These are phyloP conservation scores for Camellia japonica DNA, from an alignment of 148 eudicot species.

Conservation along the genomic window DNA sequence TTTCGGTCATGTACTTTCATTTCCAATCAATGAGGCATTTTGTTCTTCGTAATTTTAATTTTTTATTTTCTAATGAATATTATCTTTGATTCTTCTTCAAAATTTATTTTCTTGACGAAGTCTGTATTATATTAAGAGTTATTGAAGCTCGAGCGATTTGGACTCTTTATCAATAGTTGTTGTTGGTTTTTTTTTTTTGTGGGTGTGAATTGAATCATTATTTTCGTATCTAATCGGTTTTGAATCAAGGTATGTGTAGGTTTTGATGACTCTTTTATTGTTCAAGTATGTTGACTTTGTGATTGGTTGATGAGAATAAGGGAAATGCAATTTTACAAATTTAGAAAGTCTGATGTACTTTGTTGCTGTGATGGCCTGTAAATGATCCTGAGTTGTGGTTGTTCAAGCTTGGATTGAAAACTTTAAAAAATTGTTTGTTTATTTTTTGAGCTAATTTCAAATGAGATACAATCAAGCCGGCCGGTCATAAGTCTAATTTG, in stretches of 20 bases:
- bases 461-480: no score
- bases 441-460: no score
- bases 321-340: not conserved
- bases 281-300: not conserved
- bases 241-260: not conserved
- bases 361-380: no score
- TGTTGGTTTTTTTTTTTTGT: not conserved
- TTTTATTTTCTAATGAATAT: not conserved
- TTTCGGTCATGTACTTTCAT: not conserved
- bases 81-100: not conserved
- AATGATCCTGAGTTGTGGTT: no score
- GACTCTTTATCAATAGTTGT: no score
- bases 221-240: not conserved
- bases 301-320: not conserved
- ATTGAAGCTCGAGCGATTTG: not conserved
- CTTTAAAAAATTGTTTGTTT: no score
- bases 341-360: no score
- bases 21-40: not conserved
- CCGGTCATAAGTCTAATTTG: no score
- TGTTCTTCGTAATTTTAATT: not conserved
- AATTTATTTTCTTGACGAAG: not conserved
- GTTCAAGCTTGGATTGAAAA: no score
- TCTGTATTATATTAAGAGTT: not conserved
- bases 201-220: not conserved
- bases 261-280: not conserved